Evolutionary conservation across 164 flowering plant genomes (phyloP).

Genomic region (Sedum album): DNA sequence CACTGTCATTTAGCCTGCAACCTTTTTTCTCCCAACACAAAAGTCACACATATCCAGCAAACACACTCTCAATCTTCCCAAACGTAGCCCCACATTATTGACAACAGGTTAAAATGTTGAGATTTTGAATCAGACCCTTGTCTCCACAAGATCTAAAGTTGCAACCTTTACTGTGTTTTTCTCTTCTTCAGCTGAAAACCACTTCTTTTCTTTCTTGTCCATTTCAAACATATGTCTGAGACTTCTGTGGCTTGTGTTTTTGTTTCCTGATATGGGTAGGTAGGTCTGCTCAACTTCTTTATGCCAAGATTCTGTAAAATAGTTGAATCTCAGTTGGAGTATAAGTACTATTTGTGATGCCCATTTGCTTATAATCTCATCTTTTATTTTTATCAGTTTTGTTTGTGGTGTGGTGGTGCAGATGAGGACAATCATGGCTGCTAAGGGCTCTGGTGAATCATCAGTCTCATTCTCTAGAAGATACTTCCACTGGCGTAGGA

Average conservation of each 20-base stretch:
- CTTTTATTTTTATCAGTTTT: neutral
- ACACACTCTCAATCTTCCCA: conserved; percentile 5
- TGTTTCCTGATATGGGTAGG: conserved; percentile 20
- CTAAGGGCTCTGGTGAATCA: conserved; percentile 15
- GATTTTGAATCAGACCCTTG: conserved; percentile 4
- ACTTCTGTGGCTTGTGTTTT: conserved; percentile 2
- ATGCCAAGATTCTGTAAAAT: conserved; percentile 12
- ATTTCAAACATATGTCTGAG: neutral
- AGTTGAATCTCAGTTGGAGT: neutral
- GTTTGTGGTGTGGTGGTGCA: conserved; percentile 14
- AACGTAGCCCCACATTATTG: neutral
- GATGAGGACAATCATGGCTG: conserved; percentile 9
- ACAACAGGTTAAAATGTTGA: neutral
- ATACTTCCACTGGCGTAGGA: conserved; percentile 36
- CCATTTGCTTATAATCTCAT: conserved; percentile 3
- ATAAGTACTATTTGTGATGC: conserved; percentile 1
- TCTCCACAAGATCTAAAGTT: neutral
- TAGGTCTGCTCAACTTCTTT: conserved; percentile 41
- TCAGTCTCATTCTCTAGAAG: conserved; percentile 87
- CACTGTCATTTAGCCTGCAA: conserved; percentile 5
- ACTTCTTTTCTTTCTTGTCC: conserved; percentile 2
- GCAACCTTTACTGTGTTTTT: neutral
- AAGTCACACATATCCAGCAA: conserved; percentile 7
- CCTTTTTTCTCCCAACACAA: conserved; percentile 3
- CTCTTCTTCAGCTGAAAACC: neutral